A percentile compares a stretch with the other conserved stretches of the same genome.
Conservation (phyloP, 345 rosid species). For the Gossypium thurberi region DNA sequence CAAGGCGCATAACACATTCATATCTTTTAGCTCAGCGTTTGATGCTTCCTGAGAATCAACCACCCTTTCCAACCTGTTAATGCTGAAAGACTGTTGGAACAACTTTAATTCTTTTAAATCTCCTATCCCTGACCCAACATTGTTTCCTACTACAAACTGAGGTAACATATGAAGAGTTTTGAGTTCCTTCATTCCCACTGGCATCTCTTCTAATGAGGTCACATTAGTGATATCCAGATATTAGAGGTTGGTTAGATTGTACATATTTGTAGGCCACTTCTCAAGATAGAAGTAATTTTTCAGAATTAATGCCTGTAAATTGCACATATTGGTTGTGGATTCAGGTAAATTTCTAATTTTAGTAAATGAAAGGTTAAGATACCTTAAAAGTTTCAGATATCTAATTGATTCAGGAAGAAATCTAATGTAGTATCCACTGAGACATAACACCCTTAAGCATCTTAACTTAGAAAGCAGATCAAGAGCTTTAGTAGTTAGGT, state of each 20-base stretch:
- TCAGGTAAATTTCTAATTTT: not conserved
- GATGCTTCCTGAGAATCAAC: not conserved
- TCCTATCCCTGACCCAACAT: not conserved
- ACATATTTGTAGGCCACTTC: not conserved
- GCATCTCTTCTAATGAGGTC: not conserved
- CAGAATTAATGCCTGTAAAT: not conserved
- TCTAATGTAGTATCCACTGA: not conserved
- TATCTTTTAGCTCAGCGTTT: not conserved
- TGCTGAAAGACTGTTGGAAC: not conserved
- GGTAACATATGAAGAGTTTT: not conserved
- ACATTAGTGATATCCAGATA: not conserved
- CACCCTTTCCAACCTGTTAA: not conserved
- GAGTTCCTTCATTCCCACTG: not conserved
- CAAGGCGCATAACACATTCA: not conserved
- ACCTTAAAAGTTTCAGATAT: not conserved
- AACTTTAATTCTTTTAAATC: not conserved
- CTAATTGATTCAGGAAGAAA: not conserved
- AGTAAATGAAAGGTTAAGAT: not conserved
- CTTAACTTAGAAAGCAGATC: not conserved
- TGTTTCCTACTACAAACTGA: not conserved
- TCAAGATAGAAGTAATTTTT: not conserved
- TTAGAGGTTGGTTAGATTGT: not conserved
- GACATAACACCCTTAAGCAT: not conserved
- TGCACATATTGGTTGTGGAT: not conserved
- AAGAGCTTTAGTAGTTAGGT: not conserved